Conservation (phyloP, 768 basidiomycete species). For the Macrolepiota albuminosa region DNA sequence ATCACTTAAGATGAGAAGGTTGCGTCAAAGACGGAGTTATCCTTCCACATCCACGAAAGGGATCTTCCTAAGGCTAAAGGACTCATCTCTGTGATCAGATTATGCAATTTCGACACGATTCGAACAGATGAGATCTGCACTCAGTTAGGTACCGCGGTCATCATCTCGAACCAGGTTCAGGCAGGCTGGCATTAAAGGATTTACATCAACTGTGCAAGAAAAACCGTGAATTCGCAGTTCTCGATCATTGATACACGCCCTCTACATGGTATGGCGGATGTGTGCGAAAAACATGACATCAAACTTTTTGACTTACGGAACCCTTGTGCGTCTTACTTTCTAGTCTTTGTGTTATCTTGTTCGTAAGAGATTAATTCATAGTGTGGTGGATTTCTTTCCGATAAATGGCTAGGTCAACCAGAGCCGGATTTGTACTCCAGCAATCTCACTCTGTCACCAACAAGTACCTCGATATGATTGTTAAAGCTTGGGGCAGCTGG, state of each 20-base stretch:
- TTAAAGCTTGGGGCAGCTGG: conserved; percentile 79
- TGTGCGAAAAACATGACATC: conserved; percentile 66
- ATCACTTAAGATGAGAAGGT: too few relatives aligned
- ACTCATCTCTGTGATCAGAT: conserved; percentile 59
- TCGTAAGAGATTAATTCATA: conserved; percentile 26
- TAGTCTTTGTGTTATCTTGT: background rate
- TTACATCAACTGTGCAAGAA: background rate
- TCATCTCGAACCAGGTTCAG: conserved; percentile 84
- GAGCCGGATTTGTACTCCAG: conserved; percentile 71
- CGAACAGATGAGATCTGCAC: conserved; percentile 79
- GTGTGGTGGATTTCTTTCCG: conserved; percentile 83
- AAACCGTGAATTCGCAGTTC: conserved; percentile 42
- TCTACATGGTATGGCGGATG: conserved; percentile 70
- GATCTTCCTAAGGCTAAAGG: conserved; percentile 34
- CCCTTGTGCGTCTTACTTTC: conserved; percentile 46
- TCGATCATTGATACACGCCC: conserved; percentile 79
- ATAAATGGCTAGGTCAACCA: conserved; percentile 62
- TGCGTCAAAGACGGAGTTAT: too few relatives aligned
- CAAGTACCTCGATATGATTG: conserved; percentile 81
- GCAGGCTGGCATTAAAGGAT: conserved; percentile 29
- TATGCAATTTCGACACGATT: conserved; percentile 78
- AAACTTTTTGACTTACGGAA: conserved; percentile 79
- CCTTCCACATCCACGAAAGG: too few relatives aligned
- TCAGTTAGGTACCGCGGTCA: conserved; percentile 59
- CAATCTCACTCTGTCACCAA: conserved; percentile 72